A percentile compares a stretch with the other conserved stretches of the same genome.
Conservation (phyloP, 257 asterid genomes). For the Solanum clarkiae region DNA sequence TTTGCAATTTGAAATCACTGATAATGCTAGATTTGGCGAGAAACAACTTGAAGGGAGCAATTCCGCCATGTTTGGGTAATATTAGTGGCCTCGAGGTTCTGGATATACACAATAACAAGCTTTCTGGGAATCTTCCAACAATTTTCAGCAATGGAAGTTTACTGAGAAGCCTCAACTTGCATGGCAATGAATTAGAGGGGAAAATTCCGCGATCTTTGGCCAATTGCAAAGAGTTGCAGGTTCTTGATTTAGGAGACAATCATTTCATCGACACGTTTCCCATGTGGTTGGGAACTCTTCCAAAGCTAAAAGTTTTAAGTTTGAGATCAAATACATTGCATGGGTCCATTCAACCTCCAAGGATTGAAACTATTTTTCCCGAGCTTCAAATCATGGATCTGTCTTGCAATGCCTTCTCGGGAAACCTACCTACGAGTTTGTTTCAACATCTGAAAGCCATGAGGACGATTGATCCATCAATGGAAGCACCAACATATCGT, state of each 20-base stretch:
- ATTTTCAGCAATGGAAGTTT: too few relatives aligned
- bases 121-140: too few relatives aligned
- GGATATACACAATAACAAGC: too few relatives aligned
- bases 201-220: not conserved
- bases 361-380: not conserved
- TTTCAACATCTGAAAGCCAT: conserved; percentile 1
- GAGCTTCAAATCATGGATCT: conserved; percentile 8
- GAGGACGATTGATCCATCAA: not conserved
- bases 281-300: not conserved
- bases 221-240: conserved; percentile 6
- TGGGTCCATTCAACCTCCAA: not conserved
- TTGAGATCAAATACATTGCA: conserved; percentile 8
- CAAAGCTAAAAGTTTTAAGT: conserved; percentile 6
- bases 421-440: not conserved
- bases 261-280: conserved; percentile 11
- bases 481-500: not conserved
- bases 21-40: not conserved
- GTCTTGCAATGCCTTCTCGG: conserved; percentile 6
- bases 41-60: not conserved
- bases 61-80: not conserved
- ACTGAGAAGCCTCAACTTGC: too few relatives aligned
- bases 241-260: conserved; percentile 17
- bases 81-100: not conserved
- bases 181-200: not conserved
- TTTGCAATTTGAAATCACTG: not conserved